Evolutionary conservation across 768 basidiomycete species (phyloP).

Genomic region (Tulasnella calospora): DNA sequence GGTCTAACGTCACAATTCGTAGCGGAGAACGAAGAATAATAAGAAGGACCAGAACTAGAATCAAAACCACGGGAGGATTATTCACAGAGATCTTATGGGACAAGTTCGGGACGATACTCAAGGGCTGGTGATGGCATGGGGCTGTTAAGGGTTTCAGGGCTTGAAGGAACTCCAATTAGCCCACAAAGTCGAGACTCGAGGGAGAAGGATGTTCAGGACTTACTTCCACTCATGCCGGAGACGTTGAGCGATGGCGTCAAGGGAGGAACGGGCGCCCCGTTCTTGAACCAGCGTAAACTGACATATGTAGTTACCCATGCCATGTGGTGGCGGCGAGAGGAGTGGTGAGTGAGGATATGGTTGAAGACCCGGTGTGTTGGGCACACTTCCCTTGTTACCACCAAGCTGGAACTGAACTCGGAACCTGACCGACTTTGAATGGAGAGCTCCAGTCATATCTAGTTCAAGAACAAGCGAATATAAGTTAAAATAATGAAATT

Average conservation of each 20-base stretch:
- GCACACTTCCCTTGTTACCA: conserved; percentile 1
- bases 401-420: conserved; percentile 11
- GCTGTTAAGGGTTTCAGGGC: neutral
- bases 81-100: neutral
- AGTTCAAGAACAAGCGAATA: neutral
- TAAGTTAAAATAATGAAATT: neutral
- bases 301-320: neutral
- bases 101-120: neutral
- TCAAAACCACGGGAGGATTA: neutral
- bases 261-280: conserved; percentile 18
- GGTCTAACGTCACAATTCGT: neutral
- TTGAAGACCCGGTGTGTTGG: conserved; percentile 3
- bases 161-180: neutral
- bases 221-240: conserved; percentile 25
- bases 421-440: conserved; percentile 19
- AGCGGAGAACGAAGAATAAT: neutral
- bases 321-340: neutral
- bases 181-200: neutral
- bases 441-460: conserved; percentile 11
- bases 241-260: conserved; percentile 21
- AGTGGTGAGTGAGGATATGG: conserved; percentile 6
- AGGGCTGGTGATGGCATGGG: neutral
- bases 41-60: neutral
- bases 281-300: conserved; percentile 19
- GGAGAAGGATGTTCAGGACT: neutral